Evolutionary conservation across 768 basidiomycete genomes (phyloP).

Genomic region (Tulasnella sp.): DNA sequence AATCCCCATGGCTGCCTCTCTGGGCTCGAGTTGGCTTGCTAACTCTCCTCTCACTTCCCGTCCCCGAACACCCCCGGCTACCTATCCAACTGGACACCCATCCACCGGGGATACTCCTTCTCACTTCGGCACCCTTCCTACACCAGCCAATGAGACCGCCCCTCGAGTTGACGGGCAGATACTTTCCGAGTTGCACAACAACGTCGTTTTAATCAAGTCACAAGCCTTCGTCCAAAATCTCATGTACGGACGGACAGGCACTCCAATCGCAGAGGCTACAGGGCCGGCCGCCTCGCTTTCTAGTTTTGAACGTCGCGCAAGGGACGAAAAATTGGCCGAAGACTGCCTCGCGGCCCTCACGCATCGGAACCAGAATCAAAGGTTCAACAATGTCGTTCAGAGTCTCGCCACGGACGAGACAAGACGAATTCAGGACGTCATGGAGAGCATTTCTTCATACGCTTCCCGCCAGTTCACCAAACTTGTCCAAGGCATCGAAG

Average conservation of each 20-base stretch:
- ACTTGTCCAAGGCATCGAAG: neutral
- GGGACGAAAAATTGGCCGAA: neutral
- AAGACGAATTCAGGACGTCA: neutral
- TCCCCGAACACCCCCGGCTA: no score
- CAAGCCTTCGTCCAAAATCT: neutral
- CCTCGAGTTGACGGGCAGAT: neutral
- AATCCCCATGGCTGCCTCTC: no score
- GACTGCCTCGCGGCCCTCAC: neutral
- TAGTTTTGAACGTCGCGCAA: neutral
- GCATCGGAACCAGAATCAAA: neutral
- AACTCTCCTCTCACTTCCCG: no score
- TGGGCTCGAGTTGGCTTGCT: no score
- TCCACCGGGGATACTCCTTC: neutral
- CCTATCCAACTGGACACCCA: no score
- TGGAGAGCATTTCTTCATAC: neutral
- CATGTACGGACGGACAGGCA: neutral
- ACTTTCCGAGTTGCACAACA: neutral
- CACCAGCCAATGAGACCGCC: neutral
- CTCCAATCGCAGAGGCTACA: neutral
- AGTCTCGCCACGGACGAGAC: neutral
- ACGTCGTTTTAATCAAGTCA: neutral
- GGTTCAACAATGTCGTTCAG: neutral
- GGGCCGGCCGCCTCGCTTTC: no score
- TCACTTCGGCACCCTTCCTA: neutral
- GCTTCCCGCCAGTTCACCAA: neutral